Evolutionary conservation across 2,329 filamentous ascomycete species (phyloP).

Genomic region (Fonsecaea nubica): DNA sequence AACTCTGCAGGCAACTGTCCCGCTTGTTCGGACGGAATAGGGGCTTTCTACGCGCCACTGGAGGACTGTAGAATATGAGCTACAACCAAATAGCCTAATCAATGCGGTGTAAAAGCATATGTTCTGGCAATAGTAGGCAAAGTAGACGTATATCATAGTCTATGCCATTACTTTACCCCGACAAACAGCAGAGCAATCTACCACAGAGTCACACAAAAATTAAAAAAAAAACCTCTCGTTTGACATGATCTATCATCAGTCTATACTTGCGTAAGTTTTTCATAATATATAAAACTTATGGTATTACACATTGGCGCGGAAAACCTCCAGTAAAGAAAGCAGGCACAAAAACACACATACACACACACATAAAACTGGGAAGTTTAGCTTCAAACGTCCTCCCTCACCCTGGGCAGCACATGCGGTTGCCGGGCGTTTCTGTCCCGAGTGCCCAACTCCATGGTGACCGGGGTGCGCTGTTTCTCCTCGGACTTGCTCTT

Average conservation of each 20-base stretch:
- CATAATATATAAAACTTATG: background rate
- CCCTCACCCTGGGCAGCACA: slow-evolving; percentile 3
- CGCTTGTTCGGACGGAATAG: too few relatives aligned
- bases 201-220: too few relatives aligned
- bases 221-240: background rate
- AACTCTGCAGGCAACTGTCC: background rate
- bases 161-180: background rate
- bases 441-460: background rate
- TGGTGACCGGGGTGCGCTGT: background rate
- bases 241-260: background rate
- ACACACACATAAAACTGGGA: too few relatives aligned
- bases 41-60: background rate
- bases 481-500: slow-evolving; percentile 42
- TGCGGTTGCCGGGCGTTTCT: background rate
- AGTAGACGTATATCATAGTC: too few relatives aligned
- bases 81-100: background rate
- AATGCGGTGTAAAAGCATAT: too few relatives aligned
- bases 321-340: background rate
- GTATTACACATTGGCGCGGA: background rate
- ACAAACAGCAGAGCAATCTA: too few relatives aligned
- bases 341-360: background rate
- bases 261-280: too few relatives aligned
- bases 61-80: background rate
- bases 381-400: slow-evolving; percentile 5
- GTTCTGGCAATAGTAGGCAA: too few relatives aligned